phyloP scores from a whole-genome alignment of 371 early-diverging fungal genomes.

The Mucor plumbeus region DNA sequence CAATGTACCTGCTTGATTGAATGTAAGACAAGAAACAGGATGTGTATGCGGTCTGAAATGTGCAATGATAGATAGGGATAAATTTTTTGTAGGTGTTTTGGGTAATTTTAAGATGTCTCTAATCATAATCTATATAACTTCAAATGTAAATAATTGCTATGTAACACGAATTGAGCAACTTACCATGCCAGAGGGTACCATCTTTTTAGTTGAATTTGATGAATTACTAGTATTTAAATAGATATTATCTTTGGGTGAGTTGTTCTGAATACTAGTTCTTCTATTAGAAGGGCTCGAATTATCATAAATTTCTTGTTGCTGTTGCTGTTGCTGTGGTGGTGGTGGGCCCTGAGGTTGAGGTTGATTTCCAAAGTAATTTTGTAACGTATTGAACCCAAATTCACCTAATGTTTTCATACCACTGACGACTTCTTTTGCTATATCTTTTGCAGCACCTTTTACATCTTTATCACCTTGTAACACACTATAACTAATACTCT shows the following conservation, averaged over 20 bases:
- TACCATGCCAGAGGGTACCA: conserved; percentile 51
- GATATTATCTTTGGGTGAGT: neutral
- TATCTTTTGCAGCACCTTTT: conserved; percentile 65
- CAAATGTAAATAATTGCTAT: neutral
- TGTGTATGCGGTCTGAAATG: conserved; percentile 82
- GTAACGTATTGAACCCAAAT: conserved; percentile 52
- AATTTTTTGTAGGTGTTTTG: conserved; percentile 33
- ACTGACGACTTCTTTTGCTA: conserved; percentile 74
- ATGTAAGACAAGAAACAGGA: conserved; percentile 66
- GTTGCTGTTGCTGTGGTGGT: neutral
- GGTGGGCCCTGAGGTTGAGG: conserved; percentile 6
- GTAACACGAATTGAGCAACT: neutral
- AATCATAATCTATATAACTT: conserved; percentile 49
- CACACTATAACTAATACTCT: conserved; percentile 39
- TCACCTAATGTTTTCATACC: conserved; percentile 73
- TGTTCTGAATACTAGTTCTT: conserved; percentile 9
- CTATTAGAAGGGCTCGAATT: neutral
- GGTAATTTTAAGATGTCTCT: conserved; percentile 50
- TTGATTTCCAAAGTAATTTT: conserved; percentile 49
- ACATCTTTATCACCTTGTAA: conserved; percentile 53
- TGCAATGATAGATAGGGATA: conserved; percentile 53
- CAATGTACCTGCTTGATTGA: conserved; percentile 72
- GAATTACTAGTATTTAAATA: neutral
- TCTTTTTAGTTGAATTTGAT: conserved; percentile 23
- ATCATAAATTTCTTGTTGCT: neutral